These are phyloP conservation scores for Serendipita sp. DNA, from an alignment of 768 basidiomycete genomes.

Conservation along the genomic window DNA sequence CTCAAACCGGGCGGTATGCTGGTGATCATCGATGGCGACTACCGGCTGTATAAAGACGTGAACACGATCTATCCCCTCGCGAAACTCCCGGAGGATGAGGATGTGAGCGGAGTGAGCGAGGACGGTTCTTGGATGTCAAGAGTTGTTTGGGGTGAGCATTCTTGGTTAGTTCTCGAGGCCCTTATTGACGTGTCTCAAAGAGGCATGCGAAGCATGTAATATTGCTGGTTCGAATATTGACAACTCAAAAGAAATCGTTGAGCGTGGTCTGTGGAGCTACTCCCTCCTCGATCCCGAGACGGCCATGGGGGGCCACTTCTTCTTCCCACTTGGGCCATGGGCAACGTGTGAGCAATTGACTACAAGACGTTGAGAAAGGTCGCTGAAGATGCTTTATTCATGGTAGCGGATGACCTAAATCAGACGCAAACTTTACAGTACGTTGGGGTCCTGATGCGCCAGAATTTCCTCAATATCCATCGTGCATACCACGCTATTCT, in stretches of 20 bases:
- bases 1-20: no score
- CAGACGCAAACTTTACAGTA: neutral
- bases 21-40: slow-evolving; percentile 4
- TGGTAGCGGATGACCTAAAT: neutral
- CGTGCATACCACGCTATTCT: neutral
- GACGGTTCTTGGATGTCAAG: neutral
- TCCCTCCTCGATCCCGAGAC: neutral
- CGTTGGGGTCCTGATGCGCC: neutral
- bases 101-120: neutral
- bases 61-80: neutral
- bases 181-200: neutral
- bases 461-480: neutral
- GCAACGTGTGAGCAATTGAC: neutral
- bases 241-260: neutral
- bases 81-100: neutral
- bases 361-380: neutral
- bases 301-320: neutral
- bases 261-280: neutral
- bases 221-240: neutral
- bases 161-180: neutral
- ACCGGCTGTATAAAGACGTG: neutral
- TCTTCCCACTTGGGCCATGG: neutral
- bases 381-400: neutral
- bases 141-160: neutral
- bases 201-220: neutral